Evolutionary conservation across 352 stramenopile genomes (phyloP), one percentile per base, ranked within the genome.

Genomic region (Globisporangium recalcitrans): DNA sequence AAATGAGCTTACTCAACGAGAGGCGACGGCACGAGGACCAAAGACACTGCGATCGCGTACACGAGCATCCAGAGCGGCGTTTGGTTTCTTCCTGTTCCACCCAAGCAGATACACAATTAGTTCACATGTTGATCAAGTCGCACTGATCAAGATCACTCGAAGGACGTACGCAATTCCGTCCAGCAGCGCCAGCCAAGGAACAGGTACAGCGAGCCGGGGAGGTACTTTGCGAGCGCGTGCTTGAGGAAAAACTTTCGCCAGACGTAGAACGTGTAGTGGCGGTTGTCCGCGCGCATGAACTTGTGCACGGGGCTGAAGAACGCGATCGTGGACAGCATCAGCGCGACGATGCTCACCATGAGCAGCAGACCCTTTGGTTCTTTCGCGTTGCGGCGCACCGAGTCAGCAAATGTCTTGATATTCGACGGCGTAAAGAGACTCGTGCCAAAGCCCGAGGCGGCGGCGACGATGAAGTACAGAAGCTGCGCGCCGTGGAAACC

Each of bases 231-330:
- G 14, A 89, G 42, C 0, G 63, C 52, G 48, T 94, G 84, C 47
- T 87, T 88, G 4, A 85, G 71, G 54, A 93, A 95, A 49, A 96
- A 87, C 63, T 90, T 91, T 16, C 81, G 70, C 91, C 91, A 97
- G 22, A 97, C 40, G 71, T 97, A 97, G 60, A 97, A 97, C 9
- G 85, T 95, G 66, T 96, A 97, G 68, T 97, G 90, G 8, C 91
- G 85, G 61, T 97, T 97, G 72, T 97, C 91, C 34, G 87, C 83
- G 52, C 97, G 73, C 72, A 97, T 79, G 58, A 97, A 97, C 60
- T 88, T 90, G 71, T 97, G 90, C 29, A 92, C 81, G 9, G 85
- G 71, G 40, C 85, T 97, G 59, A 85, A 87, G 49, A 73, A 66
- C 27, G 77, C 71, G 58, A 90, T 84, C n/a, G 74, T 67, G 7